Conservation (phyloP, 208 protist species). For the Polymyxa betae region DNA sequence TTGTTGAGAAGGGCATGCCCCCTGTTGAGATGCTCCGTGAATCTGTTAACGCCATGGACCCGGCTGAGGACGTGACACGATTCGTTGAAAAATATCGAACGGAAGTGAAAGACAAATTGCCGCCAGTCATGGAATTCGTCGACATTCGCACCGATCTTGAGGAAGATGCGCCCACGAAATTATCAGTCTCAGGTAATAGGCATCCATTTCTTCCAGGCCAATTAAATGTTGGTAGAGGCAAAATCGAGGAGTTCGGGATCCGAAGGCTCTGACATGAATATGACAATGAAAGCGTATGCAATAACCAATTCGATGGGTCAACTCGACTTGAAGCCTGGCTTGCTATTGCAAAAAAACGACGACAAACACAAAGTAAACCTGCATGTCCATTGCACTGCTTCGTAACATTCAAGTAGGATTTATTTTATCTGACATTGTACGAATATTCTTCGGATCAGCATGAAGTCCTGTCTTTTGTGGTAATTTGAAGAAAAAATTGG, state of each 20-base stretch:
- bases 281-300: background rate
- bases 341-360: background rate
- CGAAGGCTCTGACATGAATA: background rate
- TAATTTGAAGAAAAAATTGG: background rate
- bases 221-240: background rate
- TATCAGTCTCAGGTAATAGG: background rate
- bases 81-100: background rate
- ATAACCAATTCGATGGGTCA: background rate
- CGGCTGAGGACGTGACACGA: background rate
- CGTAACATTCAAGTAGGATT: background rate
- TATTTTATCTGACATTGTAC: background rate
- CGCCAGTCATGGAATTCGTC: background rate
- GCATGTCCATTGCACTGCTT: background rate
- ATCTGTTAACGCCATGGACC: background rate
- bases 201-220: background rate
- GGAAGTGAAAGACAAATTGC: background rate
- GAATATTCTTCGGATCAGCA: conserved; percentile 26
- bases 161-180: background rate
- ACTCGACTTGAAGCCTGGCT: background rate
- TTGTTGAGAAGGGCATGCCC: too few species aligned
- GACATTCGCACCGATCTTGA: conserved; percentile 14
- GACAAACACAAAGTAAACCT: background rate
- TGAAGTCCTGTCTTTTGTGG: conserved; percentile 36
- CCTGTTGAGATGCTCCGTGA: background rate
- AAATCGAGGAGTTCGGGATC: background rate